Percentiles rank a stretch among this genome's conserved stretches.
phyloP scores from a whole-genome alignment of 2,329 filamentous ascomycete species.

The Apiospora malaysiana region DNA sequence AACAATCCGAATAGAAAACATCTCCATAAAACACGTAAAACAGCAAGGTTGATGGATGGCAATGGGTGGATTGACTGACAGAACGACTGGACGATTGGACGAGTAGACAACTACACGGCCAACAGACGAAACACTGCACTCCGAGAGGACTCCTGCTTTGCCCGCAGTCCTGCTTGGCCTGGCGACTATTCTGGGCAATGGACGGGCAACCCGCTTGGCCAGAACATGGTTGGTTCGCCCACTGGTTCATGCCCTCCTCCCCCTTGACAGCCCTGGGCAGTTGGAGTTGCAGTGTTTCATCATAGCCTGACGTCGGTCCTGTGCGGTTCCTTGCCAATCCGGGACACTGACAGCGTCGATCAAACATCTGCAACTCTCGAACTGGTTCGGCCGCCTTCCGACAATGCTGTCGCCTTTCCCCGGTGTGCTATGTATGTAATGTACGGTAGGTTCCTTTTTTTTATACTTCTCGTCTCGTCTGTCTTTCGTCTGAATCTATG shows the following conservation, averaged over 20 bases:
- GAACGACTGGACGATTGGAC: no score
- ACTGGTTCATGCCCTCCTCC: not conserved
- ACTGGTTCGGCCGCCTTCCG: not conserved
- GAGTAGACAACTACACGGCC: no score
- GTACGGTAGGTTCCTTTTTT: not conserved
- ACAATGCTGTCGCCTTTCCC: not conserved
- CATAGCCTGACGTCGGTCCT: not conserved
- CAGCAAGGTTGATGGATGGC: no score
- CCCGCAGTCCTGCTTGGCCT: not conserved
- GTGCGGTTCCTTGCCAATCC: not conserved
- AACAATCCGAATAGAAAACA: no score
- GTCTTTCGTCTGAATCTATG: not conserved
- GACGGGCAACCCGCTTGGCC: not conserved
- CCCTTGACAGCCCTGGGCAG: not conserved
- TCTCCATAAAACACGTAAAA: no score
- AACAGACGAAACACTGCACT: not conserved
- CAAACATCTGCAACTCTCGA: not conserved
- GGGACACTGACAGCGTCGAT: not conserved
- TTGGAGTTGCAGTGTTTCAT: slow-evolving; percentile 10
- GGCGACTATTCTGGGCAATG: no score
- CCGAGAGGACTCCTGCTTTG: not conserved
- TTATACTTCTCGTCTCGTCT: no score
- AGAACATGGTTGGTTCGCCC: not conserved
- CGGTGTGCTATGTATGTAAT: not conserved
- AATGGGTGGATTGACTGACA: no score